phyloP scores from a whole-genome alignment of 2,329 filamentous ascomycete species.

The Ceratocystis eucalypticola region DNA sequence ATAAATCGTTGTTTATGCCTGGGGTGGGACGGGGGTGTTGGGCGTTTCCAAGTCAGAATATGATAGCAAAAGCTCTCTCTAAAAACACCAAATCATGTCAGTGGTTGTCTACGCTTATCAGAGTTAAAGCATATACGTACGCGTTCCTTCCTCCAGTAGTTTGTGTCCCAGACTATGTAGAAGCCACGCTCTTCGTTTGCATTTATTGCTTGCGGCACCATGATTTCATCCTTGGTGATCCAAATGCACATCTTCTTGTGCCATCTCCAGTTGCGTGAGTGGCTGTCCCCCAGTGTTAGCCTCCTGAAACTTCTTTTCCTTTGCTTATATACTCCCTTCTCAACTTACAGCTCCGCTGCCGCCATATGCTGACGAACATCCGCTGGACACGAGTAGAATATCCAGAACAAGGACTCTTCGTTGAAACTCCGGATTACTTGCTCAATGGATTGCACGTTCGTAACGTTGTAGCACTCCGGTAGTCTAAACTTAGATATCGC shows the following conservation, averaged over 20 bases:
- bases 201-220: conserved; percentile 47
- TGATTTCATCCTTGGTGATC: conserved; percentile 54
- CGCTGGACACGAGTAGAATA: conserved; percentile 53
- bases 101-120: background rate
- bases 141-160: conserved; percentile 48
- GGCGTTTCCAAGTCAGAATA: conserved; percentile 47
- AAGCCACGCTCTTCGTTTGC: conserved; percentile 49
- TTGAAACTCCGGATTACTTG: conserved; percentile 54
- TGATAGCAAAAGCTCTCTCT: conserved; percentile 24
- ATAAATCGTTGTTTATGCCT: background rate
- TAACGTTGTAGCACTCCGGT: conserved; percentile 54
- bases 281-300: conserved; percentile 29
- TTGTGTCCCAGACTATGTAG: conserved; percentile 52
- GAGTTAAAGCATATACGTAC: conserved; percentile 31
- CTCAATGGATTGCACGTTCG: conserved; percentile 51
- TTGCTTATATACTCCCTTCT: conserved; percentile 13
- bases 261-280: conserved; percentile 53
- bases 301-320: background rate
- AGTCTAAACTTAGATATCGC: conserved; percentile 43
- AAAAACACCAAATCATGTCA: background rate
- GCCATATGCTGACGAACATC: conserved; percentile 51
- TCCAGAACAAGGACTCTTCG: conserved; percentile 55
- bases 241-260: conserved; percentile 53
- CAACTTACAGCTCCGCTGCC: conserved; percentile 45
- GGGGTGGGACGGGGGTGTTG: conserved; percentile 20